Conservation (phyloP, 2,329 filamentous ascomycete genomes). For the Cercospora beticola region DNA sequence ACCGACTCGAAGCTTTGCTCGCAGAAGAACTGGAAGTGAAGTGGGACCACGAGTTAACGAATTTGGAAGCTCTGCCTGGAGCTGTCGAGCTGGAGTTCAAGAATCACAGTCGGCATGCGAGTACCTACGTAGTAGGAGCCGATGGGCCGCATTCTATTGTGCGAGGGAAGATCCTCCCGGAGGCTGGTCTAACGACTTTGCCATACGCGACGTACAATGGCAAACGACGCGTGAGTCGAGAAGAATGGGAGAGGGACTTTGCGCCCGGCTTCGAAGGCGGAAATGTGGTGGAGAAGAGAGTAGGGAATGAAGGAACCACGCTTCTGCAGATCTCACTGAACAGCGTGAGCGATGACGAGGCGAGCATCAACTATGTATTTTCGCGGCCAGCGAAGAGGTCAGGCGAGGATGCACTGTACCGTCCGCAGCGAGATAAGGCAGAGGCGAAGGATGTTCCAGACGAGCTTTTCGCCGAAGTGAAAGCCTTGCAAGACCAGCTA, state of each 20-base stretch:
- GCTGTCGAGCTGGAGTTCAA: constrained; percentile 7
- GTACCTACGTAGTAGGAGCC: constrained; percentile 36
- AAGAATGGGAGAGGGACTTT: constrained; percentile 18
- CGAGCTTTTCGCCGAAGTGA: constrained; percentile 40
- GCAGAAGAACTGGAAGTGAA: constrained; percentile 40
- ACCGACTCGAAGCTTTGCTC: constrained; percentile 39
- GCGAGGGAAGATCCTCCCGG: constrained; percentile 33
- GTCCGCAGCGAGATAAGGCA: constrained; percentile 35
- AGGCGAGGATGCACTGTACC: constrained; percentile 37
- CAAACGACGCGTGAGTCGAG: constrained; percentile 29
- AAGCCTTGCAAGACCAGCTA: constrained; percentile 28
- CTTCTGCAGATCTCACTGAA: constrained; percentile 40
- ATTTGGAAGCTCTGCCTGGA: constrained; percentile 3
- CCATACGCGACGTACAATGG: constrained; percentile 43
- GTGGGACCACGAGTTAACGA: constrained; percentile 35
- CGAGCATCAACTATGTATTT: constrained; percentile 43
- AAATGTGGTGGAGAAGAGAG: constrained; percentile 32
- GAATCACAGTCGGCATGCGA: constrained; percentile 8
- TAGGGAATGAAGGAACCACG: constrained; percentile 15
- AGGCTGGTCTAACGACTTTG: constrained; percentile 34
- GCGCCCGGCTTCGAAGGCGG: constrained; percentile 21
- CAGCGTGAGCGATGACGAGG: constrained; percentile 26
- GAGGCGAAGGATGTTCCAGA: constrained; percentile 40
- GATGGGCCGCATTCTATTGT: constrained; percentile 43
- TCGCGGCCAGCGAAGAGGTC: constrained; percentile 37